phyloP scores from a whole-genome alignment of 306 rosid species.

The Hippophae tibetana region DNA sequence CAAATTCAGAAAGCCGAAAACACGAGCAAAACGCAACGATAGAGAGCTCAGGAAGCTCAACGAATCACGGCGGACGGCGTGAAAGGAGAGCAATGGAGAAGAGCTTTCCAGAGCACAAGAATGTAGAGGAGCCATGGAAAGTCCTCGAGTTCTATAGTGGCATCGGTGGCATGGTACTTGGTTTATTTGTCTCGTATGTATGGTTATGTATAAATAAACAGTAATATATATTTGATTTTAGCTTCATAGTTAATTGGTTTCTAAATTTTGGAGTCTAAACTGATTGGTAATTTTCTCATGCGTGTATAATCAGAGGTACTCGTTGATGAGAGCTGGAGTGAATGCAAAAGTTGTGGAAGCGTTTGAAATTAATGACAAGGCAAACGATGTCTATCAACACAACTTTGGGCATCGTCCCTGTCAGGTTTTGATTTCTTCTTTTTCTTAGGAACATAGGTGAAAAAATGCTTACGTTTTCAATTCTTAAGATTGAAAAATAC shows the following conservation, averaged over 20 bases:
- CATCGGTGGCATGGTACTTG: conserved; percentile 79
- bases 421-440: conserved; percentile 39
- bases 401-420: conserved; percentile 79
- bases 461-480: neutral
- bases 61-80: too few relatives aligned
- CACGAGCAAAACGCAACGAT: too few relatives aligned
- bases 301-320: conserved; percentile 48
- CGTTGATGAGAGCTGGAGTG: conserved; percentile 50
- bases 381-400: conserved; percentile 73
- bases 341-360: conserved; percentile 62
- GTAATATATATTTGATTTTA: neutral
- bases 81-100: too few relatives aligned
- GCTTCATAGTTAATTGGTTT: neutral
- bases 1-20: too few relatives aligned
- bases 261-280: neutral
- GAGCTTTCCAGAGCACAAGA: neutral
- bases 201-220: neutral
- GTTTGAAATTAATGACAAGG: conserved; percentile 81
- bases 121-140: conserved; percentile 35
- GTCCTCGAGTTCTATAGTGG: conserved; percentile 96
- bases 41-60: too few relatives aligned
- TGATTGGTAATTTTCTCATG: neutral
- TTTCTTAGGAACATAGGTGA: neutral
- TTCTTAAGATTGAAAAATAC: too few relatives aligned
- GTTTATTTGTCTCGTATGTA: neutral